Evolutionary conservation across 768 basidiomycete genomes (phyloP).

Genomic region (Russula sp.): DNA sequence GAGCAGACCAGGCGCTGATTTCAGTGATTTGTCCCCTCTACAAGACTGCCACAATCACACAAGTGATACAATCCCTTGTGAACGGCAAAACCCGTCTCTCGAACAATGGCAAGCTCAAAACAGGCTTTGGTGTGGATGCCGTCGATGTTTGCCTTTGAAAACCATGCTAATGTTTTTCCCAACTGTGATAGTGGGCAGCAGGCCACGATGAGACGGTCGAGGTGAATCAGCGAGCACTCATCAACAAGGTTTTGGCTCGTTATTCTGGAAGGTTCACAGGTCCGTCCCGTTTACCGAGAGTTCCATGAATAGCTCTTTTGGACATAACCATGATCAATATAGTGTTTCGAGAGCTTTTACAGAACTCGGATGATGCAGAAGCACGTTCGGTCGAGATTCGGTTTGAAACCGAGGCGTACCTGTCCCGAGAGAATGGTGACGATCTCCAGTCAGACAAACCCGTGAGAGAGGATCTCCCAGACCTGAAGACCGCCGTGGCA

Average conservation of each 20-base stretch:
- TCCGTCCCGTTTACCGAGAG: slow-evolving; percentile 32
- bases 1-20: too few relatives aligned
- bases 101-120: slow-evolving; percentile 15
- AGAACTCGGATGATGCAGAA: slow-evolving; percentile 24
- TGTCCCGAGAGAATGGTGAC: slow-evolving; percentile 38
- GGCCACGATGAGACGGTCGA: slow-evolving; percentile 81
- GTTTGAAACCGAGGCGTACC: slow-evolving; percentile 41
- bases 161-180: background rate
- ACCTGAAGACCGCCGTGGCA: slow-evolving; percentile 62
- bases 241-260: slow-evolving; percentile 95
- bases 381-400: too few relatives aligned
- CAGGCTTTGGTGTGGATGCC: slow-evolving; percentile 21
- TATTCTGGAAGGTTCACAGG: slow-evolving; percentile 94
- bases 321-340: background rate
- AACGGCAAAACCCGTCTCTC: background rate
- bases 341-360: too few relatives aligned
- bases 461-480: slow-evolving; percentile 43
- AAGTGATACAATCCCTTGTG: background rate
- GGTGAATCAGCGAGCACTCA: slow-evolving; percentile 93
- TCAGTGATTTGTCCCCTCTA: background rate
- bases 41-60: background rate
- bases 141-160: background rate
- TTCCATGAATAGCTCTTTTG: too few relatives aligned
- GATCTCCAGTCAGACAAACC: background rate
- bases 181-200: slow-evolving; percentile 42